Base-by-base conservation (phyloP, 1,284 basidiomycete species). In the Ustilago crameri region DNA sequence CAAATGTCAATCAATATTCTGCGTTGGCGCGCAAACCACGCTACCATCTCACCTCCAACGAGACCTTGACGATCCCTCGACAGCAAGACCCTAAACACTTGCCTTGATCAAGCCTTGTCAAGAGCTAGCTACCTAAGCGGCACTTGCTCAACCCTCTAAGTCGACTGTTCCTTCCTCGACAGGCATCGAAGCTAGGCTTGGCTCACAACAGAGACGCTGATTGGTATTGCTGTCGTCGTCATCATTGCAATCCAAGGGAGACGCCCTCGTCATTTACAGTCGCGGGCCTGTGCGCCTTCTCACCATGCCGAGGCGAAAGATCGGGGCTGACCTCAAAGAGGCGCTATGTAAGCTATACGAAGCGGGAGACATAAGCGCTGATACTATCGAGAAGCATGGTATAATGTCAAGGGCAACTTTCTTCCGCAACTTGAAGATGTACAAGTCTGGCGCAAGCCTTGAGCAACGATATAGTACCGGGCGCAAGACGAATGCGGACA, bases 331-430 rank as follows among this genome's bases (percentile, higher is more conserved):
- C 51, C 70, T 73, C 43, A 73, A 73, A 32, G 70, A 73, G 61
- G 70, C 70, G 22, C 57, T 73, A 14, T 73, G 70, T 40, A 73
- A 73, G 61, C 65, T 73, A 7, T 73, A 73, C 45, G 70, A 73
- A 41, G 70, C 70, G 22, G 70, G 70, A 26, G 70, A 73, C 44
- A 63, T 73, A 23, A 73, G 43, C 48, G 70, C 70, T 18, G 70
- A 73, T 20, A 65, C 61, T 8, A 73, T 73, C 37, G 70, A 73
- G 30, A 73, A 68, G 49, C 64, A 73, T 37, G 70, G 70, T 38
- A 68, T 73, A 57, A 73, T 73, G 70, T 67, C 65, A 5, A 55
- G 70, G 22, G 65, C 64, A 40, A 73, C 70, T n/a, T 73, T 73
- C 42, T 73, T 68, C 41, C 64, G 65, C 27, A 73, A 67, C 32